Evolutionary conservation across 2,329 filamentous ascomycete genomes (phyloP), one percentile per base, ranked within the genome.

Genomic region (Claviceps humidiphila): DNA sequence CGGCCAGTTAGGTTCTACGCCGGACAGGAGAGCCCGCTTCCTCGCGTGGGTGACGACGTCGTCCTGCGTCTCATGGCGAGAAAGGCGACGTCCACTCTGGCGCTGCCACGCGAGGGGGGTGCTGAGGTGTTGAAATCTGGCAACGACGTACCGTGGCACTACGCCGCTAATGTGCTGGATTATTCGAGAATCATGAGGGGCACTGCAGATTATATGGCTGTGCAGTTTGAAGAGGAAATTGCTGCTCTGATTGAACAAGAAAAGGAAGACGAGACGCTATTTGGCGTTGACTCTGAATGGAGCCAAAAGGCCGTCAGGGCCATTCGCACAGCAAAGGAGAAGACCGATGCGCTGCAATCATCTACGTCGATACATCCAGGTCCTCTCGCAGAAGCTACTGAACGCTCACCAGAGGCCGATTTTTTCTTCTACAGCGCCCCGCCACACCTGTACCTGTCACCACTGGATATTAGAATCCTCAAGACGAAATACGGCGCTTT

Each of bases 171-270:
- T 61, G 89, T 95, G 39, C 78, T 94, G 64, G 93, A 98, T 64
- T 98, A 96, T 67, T 89, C 90, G 16, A 82, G 90, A 41, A 85
- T 97, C 52, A 95, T 98, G 87, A 95, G 91, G 64, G 93, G 90
- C 6, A 91, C 88, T 4, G 82, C 86, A 60, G 82, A 86, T 38
- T 98, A 98, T 64, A 91, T 98, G 84, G 65, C 73, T 13, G 75
- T 81, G 51, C 87, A 97, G 63, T 91, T 84, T 59, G 82, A 94
- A 56, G 72, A 79, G 40, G 91, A 97, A 64, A 82, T 95, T 39
- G 72, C 78, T 41, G 82, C 87, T 17, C 72, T 98, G 24, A 71
- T 80, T 54, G 75, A 75, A 56, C 89, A 95, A 69, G 89, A 89
- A 61, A 82, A 83, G 58, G 89, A 95, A 65, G 93, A 98, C 63